phyloP scores from a whole-genome alignment of 495 filamentous ascomycete species.

The Chaetomium cochliodes region DNA sequence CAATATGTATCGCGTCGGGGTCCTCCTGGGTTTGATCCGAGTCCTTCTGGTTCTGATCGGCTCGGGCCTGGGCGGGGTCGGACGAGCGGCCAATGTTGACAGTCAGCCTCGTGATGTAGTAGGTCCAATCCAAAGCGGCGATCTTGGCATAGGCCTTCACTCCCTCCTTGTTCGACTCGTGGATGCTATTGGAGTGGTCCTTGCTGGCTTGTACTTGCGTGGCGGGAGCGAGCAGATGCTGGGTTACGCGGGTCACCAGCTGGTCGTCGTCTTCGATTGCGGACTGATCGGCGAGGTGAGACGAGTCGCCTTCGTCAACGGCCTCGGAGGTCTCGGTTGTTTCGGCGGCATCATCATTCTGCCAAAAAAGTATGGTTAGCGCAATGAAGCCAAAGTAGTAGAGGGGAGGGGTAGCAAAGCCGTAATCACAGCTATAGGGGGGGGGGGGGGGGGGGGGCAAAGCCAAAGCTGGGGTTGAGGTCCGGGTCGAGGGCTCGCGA shows the following conservation, averaged over 20 bases:
- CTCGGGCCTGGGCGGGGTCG: conserved; percentile 48
- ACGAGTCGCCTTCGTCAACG: conserved; percentile 45
- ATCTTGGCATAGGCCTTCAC: conserved; percentile 93
- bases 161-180: conserved; percentile 67
- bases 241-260: conserved; percentile 71
- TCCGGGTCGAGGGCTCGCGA: conserved; percentile 24
- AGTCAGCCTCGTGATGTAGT: conserved; percentile 76
- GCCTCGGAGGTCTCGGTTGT: conserved; percentile 26
- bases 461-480: conserved; percentile 26
- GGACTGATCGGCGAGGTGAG: conserved; percentile 50
- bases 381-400: conserved; percentile 19
- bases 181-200: conserved; percentile 70
- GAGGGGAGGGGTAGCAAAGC: conserved; percentile 1
- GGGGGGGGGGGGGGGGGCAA: neutral
- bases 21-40: conserved; percentile 38
- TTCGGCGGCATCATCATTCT: conserved; percentile 28
- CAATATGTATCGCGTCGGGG: conserved; percentile 69
- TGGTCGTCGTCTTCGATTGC: conserved; percentile 53
- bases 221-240: conserved; percentile 58
- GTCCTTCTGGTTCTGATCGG: conserved; percentile 36
- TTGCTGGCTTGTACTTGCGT: conserved; percentile 64
- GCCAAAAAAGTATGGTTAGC: conserved; percentile 15
- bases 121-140: conserved; percentile 89
- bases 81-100: conserved; percentile 83
- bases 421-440: conserved; percentile 1